These are phyloP conservation scores for Xylaria hypoxylon DNA, from an alignment of 2,329 filamentous ascomycete genomes.

Conservation along the genomic window DNA sequence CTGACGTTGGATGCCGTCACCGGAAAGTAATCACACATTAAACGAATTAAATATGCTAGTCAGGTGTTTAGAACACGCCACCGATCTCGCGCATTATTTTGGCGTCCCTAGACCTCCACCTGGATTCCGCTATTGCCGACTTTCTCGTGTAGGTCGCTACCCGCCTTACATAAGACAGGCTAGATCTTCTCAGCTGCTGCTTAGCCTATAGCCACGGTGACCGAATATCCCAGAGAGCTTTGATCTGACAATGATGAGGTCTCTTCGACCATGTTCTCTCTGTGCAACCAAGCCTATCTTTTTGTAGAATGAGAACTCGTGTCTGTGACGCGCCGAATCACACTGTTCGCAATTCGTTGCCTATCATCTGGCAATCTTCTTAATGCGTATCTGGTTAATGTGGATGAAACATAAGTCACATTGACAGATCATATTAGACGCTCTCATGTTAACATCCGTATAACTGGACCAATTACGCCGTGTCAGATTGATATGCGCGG, in stretches of 20 bases:
- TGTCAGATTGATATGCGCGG: neutral
- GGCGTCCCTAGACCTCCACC: neutral
- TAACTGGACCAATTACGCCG: neutral
- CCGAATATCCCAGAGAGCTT: neutral
- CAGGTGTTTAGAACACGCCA: neutral
- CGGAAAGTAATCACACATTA: neutral
- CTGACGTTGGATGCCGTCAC: conserved; percentile 35
- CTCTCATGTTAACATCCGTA: neutral
- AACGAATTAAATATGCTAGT: neutral
- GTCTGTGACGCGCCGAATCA: neutral
- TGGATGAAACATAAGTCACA: neutral
- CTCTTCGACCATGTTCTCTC: neutral
- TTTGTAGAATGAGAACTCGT: neutral
- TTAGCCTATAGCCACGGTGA: neutral
- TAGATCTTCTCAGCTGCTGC: neutral
- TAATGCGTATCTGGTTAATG: neutral
- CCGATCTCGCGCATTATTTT: neutral
- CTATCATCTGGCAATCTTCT: neutral
- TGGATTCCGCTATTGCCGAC: neutral
- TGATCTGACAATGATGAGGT: neutral
- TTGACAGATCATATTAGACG: neutral
- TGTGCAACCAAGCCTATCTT: neutral
- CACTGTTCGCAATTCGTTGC: neutral
- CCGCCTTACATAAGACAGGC: neutral
- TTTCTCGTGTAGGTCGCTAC: neutral